Conservation (phyloP, 1,284 basidiomycete species). For the Microbotryomycetes sp. region DNA sequence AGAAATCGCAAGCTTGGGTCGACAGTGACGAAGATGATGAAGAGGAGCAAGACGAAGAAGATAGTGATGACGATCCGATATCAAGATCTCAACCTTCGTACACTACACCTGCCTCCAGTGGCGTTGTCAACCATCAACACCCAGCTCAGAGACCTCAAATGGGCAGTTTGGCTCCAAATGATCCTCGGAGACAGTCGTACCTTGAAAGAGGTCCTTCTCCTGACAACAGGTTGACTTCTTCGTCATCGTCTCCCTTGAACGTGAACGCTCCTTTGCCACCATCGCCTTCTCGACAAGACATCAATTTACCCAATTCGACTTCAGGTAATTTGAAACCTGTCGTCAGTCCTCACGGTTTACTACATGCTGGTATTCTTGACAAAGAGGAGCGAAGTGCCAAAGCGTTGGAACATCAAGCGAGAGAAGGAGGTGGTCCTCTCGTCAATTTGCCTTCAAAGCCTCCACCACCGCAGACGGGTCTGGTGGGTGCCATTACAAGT, state of each 20-base stretch:
- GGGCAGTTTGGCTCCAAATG: not conserved
- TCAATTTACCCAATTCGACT: constrained; percentile 2
- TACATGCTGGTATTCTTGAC: constrained; percentile 90
- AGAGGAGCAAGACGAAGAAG: constrained; percentile 30
- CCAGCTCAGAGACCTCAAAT: not conserved
- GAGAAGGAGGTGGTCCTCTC: constrained; percentile 79
- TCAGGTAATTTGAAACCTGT: constrained; percentile 30
- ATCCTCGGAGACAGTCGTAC: constrained; percentile 15
- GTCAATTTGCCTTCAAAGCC: constrained; percentile 92
- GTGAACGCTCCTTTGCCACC: constrained; percentile 11
- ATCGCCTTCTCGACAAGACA: constrained; percentile 34
- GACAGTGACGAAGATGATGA: constrained; percentile 36
- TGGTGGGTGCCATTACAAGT: constrained; percentile 89
- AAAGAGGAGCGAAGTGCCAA: constrained; percentile 93
- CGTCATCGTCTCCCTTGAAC: constrained; percentile 6
- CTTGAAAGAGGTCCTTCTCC: constrained; percentile 11
- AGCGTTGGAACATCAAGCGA: constrained; percentile 83
- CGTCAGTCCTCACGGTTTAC: constrained; percentile 54
- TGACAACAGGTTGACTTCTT: not conserved
- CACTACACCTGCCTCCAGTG: no score
- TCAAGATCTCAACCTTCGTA: not conserved
- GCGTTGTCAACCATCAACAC: not conserved
- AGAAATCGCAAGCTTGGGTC: constrained; percentile 26
- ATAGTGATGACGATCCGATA: constrained; percentile 6
- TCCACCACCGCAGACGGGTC: constrained; percentile 87